Evolutionary conservation across 495 filamentous ascomycete species (phyloP).

Genomic region (Talaromyces borbonicus): DNA sequence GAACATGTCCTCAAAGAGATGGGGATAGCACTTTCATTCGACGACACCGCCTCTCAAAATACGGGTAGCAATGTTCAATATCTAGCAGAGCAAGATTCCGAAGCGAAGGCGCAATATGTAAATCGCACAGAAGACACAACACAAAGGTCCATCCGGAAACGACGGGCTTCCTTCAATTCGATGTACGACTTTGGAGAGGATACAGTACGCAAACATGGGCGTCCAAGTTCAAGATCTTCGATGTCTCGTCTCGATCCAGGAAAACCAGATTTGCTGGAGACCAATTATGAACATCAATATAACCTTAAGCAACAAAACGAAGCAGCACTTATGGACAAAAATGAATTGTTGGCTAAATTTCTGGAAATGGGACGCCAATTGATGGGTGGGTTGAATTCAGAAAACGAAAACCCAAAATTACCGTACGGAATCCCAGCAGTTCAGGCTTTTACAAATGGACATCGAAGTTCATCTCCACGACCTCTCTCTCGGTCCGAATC

Average conservation of each 20-base stretch:
- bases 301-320: slow-evolving; percentile 19
- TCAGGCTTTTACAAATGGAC: slow-evolving; percentile 15
- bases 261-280: slow-evolving; percentile 23
- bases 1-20: slow-evolving; percentile 51
- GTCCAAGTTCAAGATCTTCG: slow-evolving; percentile 38
- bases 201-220: slow-evolving; percentile 28
- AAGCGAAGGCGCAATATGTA: background rate
- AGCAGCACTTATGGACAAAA: slow-evolving; percentile 26
- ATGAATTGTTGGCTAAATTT: slow-evolving; percentile 35
- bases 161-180: slow-evolving; percentile 49
- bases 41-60: slow-evolving; percentile 20
- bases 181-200: slow-evolving; percentile 46
- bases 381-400: slow-evolving; percentile 26
- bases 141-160: slow-evolving; percentile 21
- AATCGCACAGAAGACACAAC: slow-evolving; percentile 8
- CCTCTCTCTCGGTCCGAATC: slow-evolving; percentile 16
- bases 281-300: slow-evolving; percentile 15
- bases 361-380: slow-evolving; percentile 33
- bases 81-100: background rate
- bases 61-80: background rate
- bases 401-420: slow-evolving; percentile 8
- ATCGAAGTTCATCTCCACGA: background rate
- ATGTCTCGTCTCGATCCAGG: slow-evolving; percentile 34
- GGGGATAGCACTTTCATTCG: slow-evolving; percentile 59
- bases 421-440: slow-evolving; percentile 10